phyloP scores from a whole-genome alignment of 179 eudicot species.

The Beta corolliflora region DNA sequence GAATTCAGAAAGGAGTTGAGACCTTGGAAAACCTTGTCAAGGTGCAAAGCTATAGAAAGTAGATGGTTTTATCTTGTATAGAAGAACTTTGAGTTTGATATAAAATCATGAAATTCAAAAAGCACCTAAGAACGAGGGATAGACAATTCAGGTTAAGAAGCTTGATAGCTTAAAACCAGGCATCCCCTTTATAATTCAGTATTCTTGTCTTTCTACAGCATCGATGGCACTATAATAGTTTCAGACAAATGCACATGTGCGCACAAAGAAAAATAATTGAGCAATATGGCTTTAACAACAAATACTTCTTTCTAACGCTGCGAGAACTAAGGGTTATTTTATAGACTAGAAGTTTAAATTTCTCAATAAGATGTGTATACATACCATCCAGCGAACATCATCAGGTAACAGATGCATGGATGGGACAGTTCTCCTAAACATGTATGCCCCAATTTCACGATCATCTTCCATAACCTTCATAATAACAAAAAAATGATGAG shows the following conservation, averaged over 20 bases:
- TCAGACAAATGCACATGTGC: background rate
- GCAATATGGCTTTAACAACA: background rate
- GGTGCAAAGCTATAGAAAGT: background rate
- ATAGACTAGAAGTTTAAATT: background rate
- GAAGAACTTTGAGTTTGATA: background rate
- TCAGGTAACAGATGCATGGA: slow-evolving; percentile 89
- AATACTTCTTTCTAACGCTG: background rate
- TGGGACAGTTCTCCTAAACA: slow-evolving; percentile 97
- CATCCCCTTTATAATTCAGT: background rate
- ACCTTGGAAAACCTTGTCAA: background rate
- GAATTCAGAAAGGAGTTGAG: background rate
- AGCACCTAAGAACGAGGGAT: background rate
- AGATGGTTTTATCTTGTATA: background rate
- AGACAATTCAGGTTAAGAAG: background rate
- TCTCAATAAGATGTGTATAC: slow-evolving; percentile 17
- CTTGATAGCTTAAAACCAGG: background rate
- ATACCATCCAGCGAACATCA: slow-evolving; percentile 93
- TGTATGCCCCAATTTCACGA: slow-evolving; percentile 94
- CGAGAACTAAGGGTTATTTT: background rate
- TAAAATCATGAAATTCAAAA: background rate
- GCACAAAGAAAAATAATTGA: background rate
- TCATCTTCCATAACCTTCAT: slow-evolving; percentile 99
- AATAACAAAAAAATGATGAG: slow-evolving; percentile 21
- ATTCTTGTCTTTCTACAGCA: background rate
- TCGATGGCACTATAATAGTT: too few species aligned